These are phyloP conservation scores for Hortaea sp. DNA, from an alignment of 2,329 filamentous ascomycete species.

Conservation along the genomic window DNA sequence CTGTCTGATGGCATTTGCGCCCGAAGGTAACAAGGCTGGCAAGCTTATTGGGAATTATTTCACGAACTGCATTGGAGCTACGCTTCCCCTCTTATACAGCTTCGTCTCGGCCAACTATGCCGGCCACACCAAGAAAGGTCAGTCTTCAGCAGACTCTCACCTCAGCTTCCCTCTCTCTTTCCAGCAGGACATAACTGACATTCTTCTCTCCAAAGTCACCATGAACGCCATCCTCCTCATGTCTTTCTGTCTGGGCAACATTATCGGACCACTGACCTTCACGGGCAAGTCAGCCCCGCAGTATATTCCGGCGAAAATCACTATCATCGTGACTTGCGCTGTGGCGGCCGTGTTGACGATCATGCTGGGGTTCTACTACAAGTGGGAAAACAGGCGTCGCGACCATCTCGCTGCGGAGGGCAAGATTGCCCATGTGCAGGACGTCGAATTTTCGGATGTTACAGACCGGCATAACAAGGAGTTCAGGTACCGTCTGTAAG, in stretches of 20 bases:
- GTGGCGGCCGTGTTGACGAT: slow-evolving; percentile 31
- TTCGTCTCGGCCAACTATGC: slow-evolving; percentile 44
- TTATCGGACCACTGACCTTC: slow-evolving; percentile 33
- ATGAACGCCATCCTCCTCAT: slow-evolving; percentile 52
- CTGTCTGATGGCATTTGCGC: slow-evolving; percentile 22
- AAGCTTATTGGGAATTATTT: slow-evolving; percentile 32
- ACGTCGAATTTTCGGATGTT: slow-evolving; percentile 19
- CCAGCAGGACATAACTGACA: not conserved
- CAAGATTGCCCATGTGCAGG: slow-evolving; percentile 3
- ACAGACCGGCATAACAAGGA: slow-evolving; percentile 22
- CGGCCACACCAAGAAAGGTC: slow-evolving; percentile 55
- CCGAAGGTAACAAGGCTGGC: slow-evolving; percentile 34
- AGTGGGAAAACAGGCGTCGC: slow-evolving; percentile 32
- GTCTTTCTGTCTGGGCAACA: slow-evolving; percentile 29
- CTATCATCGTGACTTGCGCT: slow-evolving; percentile 28
- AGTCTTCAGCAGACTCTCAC: slow-evolving; percentile 10
- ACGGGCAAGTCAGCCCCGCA: slow-evolving; percentile 25
- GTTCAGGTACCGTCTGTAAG: slow-evolving; percentile 9
- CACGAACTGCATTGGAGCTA: slow-evolving; percentile 29
- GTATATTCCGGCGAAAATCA: slow-evolving; percentile 35
- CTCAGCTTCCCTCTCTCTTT: slow-evolving; percentile 5
- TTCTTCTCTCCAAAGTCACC: slow-evolving; percentile 40
- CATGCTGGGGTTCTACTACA: slow-evolving; percentile 41
- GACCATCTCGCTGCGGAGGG: slow-evolving; percentile 10
- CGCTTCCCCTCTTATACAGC: slow-evolving; percentile 22